Conservation (phyloP, 2,329 filamentous ascomycete genomes). For the Graphium sp. region DNA sequence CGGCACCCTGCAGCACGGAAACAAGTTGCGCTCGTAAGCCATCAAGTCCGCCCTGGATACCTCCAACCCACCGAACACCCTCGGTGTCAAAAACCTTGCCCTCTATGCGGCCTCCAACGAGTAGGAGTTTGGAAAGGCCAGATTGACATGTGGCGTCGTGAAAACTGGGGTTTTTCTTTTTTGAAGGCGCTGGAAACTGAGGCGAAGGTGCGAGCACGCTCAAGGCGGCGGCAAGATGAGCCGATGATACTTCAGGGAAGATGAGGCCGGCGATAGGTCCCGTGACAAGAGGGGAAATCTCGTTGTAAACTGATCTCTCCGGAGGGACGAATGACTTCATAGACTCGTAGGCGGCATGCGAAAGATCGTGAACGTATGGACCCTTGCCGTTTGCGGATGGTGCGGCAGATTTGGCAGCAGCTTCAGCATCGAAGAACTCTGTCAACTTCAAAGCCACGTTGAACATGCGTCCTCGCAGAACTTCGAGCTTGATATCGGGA, state of each 20-base stretch:
- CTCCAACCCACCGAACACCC: constrained; percentile 47
- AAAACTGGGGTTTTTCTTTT: constrained; percentile 63
- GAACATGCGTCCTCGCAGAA: constrained; percentile 81
- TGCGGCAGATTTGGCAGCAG: constrained; percentile 14
- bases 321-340: constrained; percentile 19
- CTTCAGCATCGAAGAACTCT: constrained; percentile 56
- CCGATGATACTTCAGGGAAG: constrained; percentile 69
- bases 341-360: constrained; percentile 30
- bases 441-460: constrained; percentile 69
- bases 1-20: constrained; percentile 61
- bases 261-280: constrained; percentile 69
- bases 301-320: constrained; percentile 24
- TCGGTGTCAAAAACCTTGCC: constrained; percentile 67
- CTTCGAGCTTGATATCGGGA: constrained; percentile 57
- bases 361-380: constrained; percentile 32
- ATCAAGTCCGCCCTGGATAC: constrained; percentile 67
- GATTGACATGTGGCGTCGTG: constrained; percentile 65
- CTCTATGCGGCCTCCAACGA: constrained; percentile 78
- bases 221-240: constrained; percentile 67
- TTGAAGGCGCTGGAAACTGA: constrained; percentile 61
- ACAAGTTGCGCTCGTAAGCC: constrained; percentile 72
- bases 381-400: constrained; percentile 12
- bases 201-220: constrained; percentile 58
- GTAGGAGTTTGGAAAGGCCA: constrained; percentile 70
- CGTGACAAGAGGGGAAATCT: constrained; percentile 59